Evolutionary conservation across 768 basidiomycete species (phyloP).

Genomic region (Suillus alpinus): DNA sequence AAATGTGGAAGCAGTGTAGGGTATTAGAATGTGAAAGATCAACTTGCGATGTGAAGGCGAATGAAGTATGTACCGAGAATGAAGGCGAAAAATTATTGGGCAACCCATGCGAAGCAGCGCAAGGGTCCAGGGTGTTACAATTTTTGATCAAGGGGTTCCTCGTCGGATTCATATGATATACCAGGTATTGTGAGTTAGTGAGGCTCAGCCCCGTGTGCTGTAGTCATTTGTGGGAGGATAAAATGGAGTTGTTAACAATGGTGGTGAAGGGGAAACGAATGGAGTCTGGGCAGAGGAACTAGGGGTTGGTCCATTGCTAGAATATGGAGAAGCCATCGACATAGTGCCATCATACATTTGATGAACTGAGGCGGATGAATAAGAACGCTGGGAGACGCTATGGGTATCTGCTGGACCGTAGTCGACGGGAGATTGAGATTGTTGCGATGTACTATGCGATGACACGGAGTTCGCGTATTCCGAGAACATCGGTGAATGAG

Average conservation of each 20-base stretch:
- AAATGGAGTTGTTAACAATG: constrained; percentile 29
- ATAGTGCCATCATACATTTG: constrained; percentile 12
- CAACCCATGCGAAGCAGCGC: constrained; percentile 6
- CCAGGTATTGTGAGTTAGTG: constrained; percentile 14
- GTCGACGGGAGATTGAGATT: constrained; percentile 10
- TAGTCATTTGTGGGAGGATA: constrained; percentile 19
- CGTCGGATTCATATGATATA: constrained; percentile 12
- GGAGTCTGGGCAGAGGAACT: constrained; percentile 7
- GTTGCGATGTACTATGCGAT: constrained; percentile 12
- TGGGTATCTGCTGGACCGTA: constrained; percentile 12
- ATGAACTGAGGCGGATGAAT: constrained; percentile 19
- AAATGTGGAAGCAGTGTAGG: background rate
- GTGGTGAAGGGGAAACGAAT: constrained; percentile 22
- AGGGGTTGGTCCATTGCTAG: constrained; percentile 8
- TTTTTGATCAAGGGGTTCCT: constrained; percentile 8
- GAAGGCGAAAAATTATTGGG: constrained; percentile 4
- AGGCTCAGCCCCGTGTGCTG: constrained; percentile 6
- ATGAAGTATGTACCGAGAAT: constrained; percentile 21
- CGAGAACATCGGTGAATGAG: constrained; percentile 17
- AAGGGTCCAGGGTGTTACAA: constrained; percentile 4
- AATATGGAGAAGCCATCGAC: constrained; percentile 13
- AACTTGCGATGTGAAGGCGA: background rate
- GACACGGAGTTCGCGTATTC: constrained; percentile 10
- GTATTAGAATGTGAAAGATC: background rate
- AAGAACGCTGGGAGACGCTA: constrained; percentile 13